These are phyloP conservation scores for Boletus semigastroideus DNA, from an alignment of 1,284 basidiomycete genomes.

Conservation along the genomic window DNA sequence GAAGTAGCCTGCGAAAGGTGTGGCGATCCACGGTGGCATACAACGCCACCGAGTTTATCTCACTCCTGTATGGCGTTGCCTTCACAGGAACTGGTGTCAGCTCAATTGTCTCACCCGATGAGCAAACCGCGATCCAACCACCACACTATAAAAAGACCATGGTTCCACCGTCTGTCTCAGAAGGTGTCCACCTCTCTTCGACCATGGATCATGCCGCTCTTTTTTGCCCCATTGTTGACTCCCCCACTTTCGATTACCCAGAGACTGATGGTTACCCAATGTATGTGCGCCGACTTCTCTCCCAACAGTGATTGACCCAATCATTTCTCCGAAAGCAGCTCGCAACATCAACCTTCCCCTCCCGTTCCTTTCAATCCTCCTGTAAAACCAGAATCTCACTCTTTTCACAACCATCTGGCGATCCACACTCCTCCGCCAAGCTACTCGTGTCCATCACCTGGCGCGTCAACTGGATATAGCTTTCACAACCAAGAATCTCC, in stretches of 20 bases:
- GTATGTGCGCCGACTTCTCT: conserved; percentile 8
- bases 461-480: background rate
- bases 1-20: background rate
- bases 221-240: background rate
- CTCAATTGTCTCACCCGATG: background rate
- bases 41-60: background rate
- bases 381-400: background rate
- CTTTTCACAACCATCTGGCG: background rate
- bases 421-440: background rate
- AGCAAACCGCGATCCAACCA: background rate
- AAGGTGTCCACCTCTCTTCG: background rate
- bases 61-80: background rate
- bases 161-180: background rate
- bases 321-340: background rate
- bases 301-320: background rate
- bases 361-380: background rate
- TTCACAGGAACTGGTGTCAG: background rate
- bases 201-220: background rate
- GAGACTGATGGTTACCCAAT: background rate
- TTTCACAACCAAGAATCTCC: background rate
- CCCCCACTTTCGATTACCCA: background rate
- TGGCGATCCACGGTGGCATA: background rate
- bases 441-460: background rate
- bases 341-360: background rate
- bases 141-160: background rate